Evolutionary conservation across 768 basidiomycete species (phyloP).

Genomic region (Lactarius indigo): DNA sequence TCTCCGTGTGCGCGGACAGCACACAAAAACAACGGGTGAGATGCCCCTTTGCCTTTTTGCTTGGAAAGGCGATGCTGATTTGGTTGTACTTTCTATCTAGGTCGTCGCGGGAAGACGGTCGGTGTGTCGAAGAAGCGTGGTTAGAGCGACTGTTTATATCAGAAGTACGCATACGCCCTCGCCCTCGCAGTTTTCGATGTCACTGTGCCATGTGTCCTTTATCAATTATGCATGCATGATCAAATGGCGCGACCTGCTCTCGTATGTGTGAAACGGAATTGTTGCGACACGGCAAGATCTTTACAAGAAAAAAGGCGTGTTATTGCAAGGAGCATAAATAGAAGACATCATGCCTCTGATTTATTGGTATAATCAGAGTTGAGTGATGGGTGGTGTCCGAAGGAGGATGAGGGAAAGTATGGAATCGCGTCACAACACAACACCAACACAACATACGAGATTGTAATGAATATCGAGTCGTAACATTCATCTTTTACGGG

Average conservation of each 20-base stretch:
- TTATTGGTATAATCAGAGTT: too few relatives aligned
- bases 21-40: conserved; percentile 97
- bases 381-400: not conserved
- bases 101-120: conserved; percentile 93
- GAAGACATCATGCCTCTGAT: too few relatives aligned
- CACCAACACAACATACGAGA: not conserved
- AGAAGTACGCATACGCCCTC: conserved; percentile 2
- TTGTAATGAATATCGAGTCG: too few relatives aligned
- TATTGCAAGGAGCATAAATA: too few relatives aligned
- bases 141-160: conserved; percentile 33
- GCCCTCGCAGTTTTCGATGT: not conserved
- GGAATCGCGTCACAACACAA: not conserved
- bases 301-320: too few relatives aligned
- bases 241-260: too few relatives aligned
- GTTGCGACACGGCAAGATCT: too few relatives aligned
- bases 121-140: conserved; percentile 92
- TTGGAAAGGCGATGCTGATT: not conserved
- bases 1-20: conserved; percentile 93
- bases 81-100: conserved; percentile 36
- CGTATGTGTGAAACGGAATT: too few relatives aligned
- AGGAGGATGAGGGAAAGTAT: not conserved
- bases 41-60: not conserved
- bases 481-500: too few relatives aligned
- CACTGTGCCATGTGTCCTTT: conserved; percentile 3
- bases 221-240: not conserved